Percentiles rank a stretch among this genome's conserved stretches.
Conservation (phyloP, 257 asterid genomes). For the Solanum pimpinellifolium region DNA sequence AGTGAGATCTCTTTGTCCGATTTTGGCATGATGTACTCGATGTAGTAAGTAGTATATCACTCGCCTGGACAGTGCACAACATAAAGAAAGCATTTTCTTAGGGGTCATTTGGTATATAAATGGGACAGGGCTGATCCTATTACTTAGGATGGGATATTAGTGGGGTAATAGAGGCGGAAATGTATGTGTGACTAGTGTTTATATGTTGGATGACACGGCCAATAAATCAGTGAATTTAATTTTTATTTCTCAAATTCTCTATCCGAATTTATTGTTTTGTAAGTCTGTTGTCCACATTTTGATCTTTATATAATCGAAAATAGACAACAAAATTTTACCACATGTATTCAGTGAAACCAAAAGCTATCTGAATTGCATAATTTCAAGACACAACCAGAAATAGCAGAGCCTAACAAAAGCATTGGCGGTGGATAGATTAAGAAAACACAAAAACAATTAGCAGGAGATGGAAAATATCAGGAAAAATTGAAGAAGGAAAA, state of each 20-base stretch:
- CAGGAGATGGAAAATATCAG: not conserved
- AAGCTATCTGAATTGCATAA: not conserved
- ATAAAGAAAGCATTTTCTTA: not conserved
- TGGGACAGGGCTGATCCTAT: not conserved
- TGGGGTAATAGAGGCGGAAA: not conserved
- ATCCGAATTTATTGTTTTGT: not conserved
- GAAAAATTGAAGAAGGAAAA: not conserved
- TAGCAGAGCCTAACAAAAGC: not conserved
- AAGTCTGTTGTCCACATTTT: not conserved
- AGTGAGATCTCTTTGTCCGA: not conserved
- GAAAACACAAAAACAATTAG: not conserved
- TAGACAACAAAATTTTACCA: not conserved
- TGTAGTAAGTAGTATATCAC: not conserved
- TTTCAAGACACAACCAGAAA: not conserved
- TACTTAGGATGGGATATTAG: not conserved
- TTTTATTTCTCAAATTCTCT: not conserved
- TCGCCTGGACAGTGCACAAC: not conserved
- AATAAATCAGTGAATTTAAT: not conserved
- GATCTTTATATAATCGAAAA: not conserved
- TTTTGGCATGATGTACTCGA: not conserved
- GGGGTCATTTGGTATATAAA: not conserved
- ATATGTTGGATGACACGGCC: not conserved
- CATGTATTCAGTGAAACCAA: not conserved
- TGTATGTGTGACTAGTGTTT: not conserved
- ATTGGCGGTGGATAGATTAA: not conserved